Evolutionary conservation across 768 basidiomycete genomes (phyloP), one percentile per base, ranked within the genome.

Genomic region (Calocybe cyanea): DNA sequence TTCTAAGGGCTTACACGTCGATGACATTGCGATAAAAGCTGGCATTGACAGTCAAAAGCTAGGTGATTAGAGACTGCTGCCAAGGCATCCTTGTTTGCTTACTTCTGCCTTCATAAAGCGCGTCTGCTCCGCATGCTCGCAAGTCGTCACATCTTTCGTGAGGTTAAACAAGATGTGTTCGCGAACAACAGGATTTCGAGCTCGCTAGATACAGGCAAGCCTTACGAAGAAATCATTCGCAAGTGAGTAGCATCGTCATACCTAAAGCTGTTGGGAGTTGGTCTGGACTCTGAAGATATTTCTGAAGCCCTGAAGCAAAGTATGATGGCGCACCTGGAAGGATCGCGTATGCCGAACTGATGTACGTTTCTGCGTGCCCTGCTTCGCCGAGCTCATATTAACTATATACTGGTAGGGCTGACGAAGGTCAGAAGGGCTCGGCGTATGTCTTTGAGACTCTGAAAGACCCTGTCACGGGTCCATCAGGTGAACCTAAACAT

Each of bases 131-230:
- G 70, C 5, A 48, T 58, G 7, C 60, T 72, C 3, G 60, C 67
- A 2, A 61, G 46, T 20, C 59, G 64, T 41, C 67, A 71, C 24
- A 58, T 63, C 31, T 73, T 65, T 45, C 57, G 57, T 7, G 71
- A 73, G 54, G 52, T 69, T 1, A 46, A 31, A 14, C 64, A 65
- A 1, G 62, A 70, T 48, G 63, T 68, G 0, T 71, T 65, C 41
- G 48, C 63, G 3, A 28, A 28, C 25, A 62, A 62, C 8, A 63
- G 67, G 7, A 58, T 71, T 33, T 65, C 64, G 1, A 56, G 55
- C 8, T 34, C 60, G 19, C 41, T 69, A 11, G 64, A 66, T 40
- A 65, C 57, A 2, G 54, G 56, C 4, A 68, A 67, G 45, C 48
- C 57, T 0, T 53, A 60, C 6, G 45, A 49, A 14, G 61, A 66